phyloP scores from a whole-genome alignment of 208 protist species.

The Leishmania gerbilli region DNA sequence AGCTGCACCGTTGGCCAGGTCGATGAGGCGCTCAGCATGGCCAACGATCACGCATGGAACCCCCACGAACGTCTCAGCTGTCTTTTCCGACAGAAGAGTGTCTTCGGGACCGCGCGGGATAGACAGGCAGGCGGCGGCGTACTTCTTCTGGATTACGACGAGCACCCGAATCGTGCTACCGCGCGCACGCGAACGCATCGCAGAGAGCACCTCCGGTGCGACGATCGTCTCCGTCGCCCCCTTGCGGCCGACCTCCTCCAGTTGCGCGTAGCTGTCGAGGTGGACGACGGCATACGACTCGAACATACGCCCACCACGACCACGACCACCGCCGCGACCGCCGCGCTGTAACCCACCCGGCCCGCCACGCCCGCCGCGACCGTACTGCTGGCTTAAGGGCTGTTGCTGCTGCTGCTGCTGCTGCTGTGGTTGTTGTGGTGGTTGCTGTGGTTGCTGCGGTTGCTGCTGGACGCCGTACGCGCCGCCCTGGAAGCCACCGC shows the following conservation, averaged over 20 bases:
- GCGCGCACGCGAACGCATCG: constrained; percentile 39
- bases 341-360: constrained; percentile 22
- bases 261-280: constrained; percentile 67
- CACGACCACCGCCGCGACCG: constrained; percentile 25
- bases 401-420: constrained; percentile 18
- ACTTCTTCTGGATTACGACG: constrained; percentile 61
- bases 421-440: neutral
- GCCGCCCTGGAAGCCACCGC: constrained; percentile 27
- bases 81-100: constrained; percentile 64
- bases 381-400: constrained; percentile 14
- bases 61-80: constrained; percentile 59
- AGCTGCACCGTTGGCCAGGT: constrained; percentile 44
- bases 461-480: constrained; percentile 16
- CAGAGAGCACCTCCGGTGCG: constrained; percentile 29
- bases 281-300: constrained; percentile 65
- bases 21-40: constrained; percentile 59
- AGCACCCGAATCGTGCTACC: constrained; percentile 47
- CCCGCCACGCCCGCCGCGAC: constrained; percentile 28
- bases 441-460: neutral
- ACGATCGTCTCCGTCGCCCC: constrained; percentile 54
- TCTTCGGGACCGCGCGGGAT: constrained; percentile 62
- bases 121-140: constrained; percentile 67
- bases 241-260: constrained; percentile 67
- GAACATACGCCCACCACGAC: constrained; percentile 22
- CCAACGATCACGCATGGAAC: constrained; percentile 55